Conservation (phyloP, 352 stramenopile genomes). For the Thraustochytrium sp. region DNA sequence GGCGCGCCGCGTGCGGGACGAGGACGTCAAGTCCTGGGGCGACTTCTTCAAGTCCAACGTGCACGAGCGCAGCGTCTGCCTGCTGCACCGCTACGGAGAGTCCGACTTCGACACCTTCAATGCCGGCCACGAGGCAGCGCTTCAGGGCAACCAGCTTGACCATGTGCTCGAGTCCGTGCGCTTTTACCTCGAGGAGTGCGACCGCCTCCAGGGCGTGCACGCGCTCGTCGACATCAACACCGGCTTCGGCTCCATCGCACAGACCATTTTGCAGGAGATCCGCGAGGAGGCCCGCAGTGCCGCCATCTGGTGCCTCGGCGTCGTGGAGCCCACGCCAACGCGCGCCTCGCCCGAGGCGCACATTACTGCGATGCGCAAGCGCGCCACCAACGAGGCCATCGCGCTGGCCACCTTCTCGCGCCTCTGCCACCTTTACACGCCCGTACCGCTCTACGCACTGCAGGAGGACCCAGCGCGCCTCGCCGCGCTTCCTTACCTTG, state of each 20-base stretch:
- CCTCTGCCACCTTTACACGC: background rate
- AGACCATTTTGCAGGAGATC: slow-evolving; percentile 3
- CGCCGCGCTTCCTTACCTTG: background rate
- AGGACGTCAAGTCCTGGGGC: background rate
- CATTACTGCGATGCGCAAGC: background rate
- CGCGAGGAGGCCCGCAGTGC: background rate
- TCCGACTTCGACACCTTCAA: background rate
- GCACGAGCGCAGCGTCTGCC: background rate
- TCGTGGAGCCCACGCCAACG: background rate
- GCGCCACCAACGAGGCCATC: slow-evolving; percentile 21
- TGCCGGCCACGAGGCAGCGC: background rate
- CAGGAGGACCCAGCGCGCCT: background rate
- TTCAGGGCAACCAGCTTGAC: background rate
- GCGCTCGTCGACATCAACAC: background rate
- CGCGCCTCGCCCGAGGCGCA: background rate
- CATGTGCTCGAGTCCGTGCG: background rate
- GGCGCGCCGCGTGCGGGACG: background rate
- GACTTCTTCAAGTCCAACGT: slow-evolving; percentile 34
- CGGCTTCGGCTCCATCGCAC: slow-evolving; percentile 5
- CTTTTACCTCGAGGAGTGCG: slow-evolving; percentile 37
- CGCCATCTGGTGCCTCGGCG: slow-evolving; percentile 4
- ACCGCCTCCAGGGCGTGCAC: slow-evolving; percentile 39
- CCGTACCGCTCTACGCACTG: background rate
- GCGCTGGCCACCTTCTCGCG: background rate
- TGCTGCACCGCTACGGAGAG: slow-evolving; percentile 13